phyloP scores from a whole-genome alignment of 768 basidiomycete genomes.

The Suillus lakei region DNA sequence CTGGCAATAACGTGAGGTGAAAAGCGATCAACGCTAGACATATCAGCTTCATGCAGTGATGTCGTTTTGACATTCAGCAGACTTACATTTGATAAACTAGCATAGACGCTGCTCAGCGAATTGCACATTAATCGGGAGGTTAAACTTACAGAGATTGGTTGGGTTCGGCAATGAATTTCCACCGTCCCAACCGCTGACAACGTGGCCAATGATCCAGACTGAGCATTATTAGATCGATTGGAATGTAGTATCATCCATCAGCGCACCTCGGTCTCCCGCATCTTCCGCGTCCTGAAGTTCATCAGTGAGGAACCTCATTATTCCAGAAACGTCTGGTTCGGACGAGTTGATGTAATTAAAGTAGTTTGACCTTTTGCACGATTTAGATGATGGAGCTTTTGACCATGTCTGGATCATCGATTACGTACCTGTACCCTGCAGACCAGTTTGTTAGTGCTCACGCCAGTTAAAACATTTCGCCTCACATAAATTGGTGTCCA shows the following conservation, averaged over 20 bases:
- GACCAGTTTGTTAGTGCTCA: constrained; percentile 1
- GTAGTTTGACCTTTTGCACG: constrained; percentile 56
- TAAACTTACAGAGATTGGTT: constrained; percentile 67
- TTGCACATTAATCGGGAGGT: background rate
- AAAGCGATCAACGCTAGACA: constrained; percentile 69
- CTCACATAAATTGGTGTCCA: constrained; percentile 81
- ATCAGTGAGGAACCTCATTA: constrained; percentile 78
- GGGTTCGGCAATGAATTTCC: constrained; percentile 65
- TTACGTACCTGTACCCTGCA: constrained; percentile 37
- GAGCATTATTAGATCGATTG: constrained; percentile 16
- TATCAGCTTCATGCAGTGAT: constrained; percentile 6
- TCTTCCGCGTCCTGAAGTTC: constrained; percentile 83
- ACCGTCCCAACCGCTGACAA: constrained; percentile 73
- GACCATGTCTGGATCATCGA: background rate
- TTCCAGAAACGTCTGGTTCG: constrained; percentile 70
- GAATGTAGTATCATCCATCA: background rate
- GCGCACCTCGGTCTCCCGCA: constrained; percentile 68
- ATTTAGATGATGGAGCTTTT: constrained; percentile 12
- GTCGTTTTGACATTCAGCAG: background rate
- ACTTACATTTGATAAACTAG: constrained; percentile 56
- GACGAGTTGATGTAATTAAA: constrained; percentile 82
- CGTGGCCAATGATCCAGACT: constrained; percentile 63
- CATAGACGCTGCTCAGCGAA: constrained; percentile 7
- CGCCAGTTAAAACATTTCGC: constrained; percentile 13
- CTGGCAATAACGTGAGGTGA: constrained; percentile 80